phyloP scores from a whole-genome alignment of 139 green algal species.

The Zygnema cylindricum region DNA sequence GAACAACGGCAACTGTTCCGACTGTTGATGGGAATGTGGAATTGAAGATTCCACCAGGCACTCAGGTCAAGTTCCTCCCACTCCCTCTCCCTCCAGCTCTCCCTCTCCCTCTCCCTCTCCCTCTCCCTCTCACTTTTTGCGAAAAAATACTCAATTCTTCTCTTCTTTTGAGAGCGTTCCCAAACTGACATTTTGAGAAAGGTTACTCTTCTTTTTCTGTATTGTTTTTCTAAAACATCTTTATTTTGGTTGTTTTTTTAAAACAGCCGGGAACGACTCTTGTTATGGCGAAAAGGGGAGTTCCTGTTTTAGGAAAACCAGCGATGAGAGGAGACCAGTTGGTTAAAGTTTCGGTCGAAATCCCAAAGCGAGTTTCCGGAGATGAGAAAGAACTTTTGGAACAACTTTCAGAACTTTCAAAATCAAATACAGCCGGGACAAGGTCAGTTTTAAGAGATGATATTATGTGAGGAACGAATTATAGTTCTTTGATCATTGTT shows the following conservation, averaged over 20 bases:
- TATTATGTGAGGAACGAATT: too few species aligned
- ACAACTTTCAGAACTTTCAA: constrained; percentile 72
- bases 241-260: background rate
- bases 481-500: too few species aligned
- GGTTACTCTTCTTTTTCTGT: too few species aligned
- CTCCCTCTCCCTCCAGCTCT: too few species aligned
- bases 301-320: constrained; percentile 83
- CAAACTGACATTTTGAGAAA: too few species aligned
- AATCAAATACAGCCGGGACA: constrained; percentile 28
- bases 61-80: too few species aligned
- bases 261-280: constrained; percentile 94
- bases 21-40: constrained; percentile 95
- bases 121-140: too few species aligned
- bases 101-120: too few species aligned
- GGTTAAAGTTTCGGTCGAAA: constrained; percentile 89
- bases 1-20: constrained; percentile 80
- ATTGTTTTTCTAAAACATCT: too few species aligned
- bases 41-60: constrained; percentile 91
- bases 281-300: constrained; percentile 95
- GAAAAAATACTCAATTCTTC: constrained; percentile 6
- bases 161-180: background rate
- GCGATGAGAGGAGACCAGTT: constrained; percentile 87
- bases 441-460: too few species aligned
- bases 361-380: constrained; percentile 81
- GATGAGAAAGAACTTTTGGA: constrained; percentile 94